Evolutionary conservation across 495 filamentous ascomycete genomes (phyloP).

Genomic region (Schizothecium vesticola): DNA sequence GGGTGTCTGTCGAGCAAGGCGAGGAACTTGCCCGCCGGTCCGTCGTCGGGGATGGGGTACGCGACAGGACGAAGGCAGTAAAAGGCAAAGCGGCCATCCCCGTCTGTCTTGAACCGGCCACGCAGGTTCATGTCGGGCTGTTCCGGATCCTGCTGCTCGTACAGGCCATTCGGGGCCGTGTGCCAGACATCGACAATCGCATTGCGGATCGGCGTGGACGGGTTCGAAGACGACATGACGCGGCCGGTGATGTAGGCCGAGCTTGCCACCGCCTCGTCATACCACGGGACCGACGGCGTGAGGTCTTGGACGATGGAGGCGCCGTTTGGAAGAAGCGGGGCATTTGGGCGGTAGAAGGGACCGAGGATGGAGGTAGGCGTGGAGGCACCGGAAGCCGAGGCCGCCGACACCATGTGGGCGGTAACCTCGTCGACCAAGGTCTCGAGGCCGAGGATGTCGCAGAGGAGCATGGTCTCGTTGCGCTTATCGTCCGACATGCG

Average conservation of each 20-base stretch:
- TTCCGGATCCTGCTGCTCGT: constrained; percentile 70
- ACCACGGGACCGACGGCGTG: constrained; percentile 28
- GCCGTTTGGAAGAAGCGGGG: constrained; percentile 58
- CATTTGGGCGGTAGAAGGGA: constrained; percentile 70
- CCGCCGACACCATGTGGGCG: constrained; percentile 46
- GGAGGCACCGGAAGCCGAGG: constrained; percentile 52
- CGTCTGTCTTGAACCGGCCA: constrained; percentile 63
- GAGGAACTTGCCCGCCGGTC: constrained; percentile 49
- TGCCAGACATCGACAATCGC: constrained; percentile 75
- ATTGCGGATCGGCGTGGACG: constrained; percentile 53
- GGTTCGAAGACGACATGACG: constrained; percentile 45
- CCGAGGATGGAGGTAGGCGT: constrained; percentile 72
- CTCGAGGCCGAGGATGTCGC: constrained; percentile 69
- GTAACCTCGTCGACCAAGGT: constrained; percentile 70
- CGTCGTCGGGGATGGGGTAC: constrained; percentile 69
- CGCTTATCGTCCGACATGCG: constrained; percentile 64
- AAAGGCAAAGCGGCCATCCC: constrained; percentile 59
- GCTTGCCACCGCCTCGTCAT: constrained; percentile 45
- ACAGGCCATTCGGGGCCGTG: constrained; percentile 69
- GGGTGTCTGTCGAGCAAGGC: constrained; percentile 61
- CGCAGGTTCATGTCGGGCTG: constrained; percentile 71
- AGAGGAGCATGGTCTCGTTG: constrained; percentile 68
- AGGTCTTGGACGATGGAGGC: constrained; percentile 49
- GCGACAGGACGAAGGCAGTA: constrained; percentile 63
- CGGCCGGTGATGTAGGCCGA: constrained; percentile 58